phyloP scores from a whole-genome alignment of 306 rosid genomes.

The Begonia fuchsioides region DNA sequence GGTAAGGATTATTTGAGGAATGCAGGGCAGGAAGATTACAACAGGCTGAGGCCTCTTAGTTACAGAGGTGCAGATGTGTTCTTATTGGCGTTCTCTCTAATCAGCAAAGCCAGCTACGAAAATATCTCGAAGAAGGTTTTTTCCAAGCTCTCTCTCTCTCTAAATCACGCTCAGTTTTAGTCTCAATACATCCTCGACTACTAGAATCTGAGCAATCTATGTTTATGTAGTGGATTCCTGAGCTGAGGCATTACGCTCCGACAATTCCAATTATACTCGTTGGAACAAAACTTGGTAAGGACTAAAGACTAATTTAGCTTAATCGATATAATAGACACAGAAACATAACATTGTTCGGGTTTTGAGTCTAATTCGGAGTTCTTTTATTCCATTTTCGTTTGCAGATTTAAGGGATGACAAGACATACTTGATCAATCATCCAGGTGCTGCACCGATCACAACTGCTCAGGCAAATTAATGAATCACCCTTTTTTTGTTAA shows the following conservation, averaged over 20 bases:
- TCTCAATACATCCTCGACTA: not conserved
- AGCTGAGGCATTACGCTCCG: constrained; percentile 40
- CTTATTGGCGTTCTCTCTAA: constrained; percentile 79
- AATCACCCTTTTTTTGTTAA: no score
- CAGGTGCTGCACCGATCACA: constrained; percentile 29
- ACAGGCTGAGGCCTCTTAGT: constrained; percentile 90
- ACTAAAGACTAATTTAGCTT: constrained; percentile 5
- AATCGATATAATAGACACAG: not conserved
- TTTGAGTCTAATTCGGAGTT: not conserved
- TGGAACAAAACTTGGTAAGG: constrained; percentile 39
- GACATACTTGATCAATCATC: constrained; percentile 29
- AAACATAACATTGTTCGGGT: not conserved
- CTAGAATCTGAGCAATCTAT: not conserved
- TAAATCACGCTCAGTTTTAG: not conserved
- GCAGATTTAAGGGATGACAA: constrained; percentile 35
- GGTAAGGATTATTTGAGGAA: not conserved
- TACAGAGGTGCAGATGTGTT: constrained; percentile 96
- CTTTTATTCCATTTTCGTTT: not conserved
- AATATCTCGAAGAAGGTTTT: constrained; percentile 77
- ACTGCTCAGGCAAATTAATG: constrained; percentile 19
- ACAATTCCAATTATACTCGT: constrained; percentile 39
- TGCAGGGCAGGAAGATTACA: constrained; percentile 87
- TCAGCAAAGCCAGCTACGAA: constrained; percentile 92
- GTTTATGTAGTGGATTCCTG: constrained; percentile 32
- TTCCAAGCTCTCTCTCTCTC: not conserved